Evolutionary conservation across 495 filamentous ascomycete genomes (phyloP), one percentile per base, ranked within the genome.

Genomic region (Trichocladium antarcticum): DNA sequence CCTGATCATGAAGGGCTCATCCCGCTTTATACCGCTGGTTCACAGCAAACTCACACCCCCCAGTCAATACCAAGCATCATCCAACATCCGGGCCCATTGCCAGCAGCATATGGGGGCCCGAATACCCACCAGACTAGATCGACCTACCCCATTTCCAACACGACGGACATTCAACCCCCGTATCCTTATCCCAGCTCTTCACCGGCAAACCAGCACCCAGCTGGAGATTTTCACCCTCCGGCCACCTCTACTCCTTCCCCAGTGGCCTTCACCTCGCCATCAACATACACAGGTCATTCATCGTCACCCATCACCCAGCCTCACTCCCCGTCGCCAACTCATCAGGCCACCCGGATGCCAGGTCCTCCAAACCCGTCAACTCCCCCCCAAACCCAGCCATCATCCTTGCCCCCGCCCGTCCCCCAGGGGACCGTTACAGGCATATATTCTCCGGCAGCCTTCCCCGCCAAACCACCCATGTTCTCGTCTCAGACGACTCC

Each of bases 1-100:
- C 47, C 48, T 19, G 47, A 47, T 5, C 44, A 55, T n/a, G 47
- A 55, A 51, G 53, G 47, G 0, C 45, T 54, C 11, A 44, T 54
- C 6, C 44, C 44, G n/a, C 19, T 37, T 7, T 20, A 34, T 9
- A 3, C 17, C 29, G 29, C 0, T 12, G 27, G 16, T n/a, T n/a
- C n/a, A n/a, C n/a, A n/a, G n/a, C n/a, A n/a, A n/a, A n/a, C n/a
- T n/a, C n/a, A n/a, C n/a, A n/a, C n/a, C n/a, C n/a, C n/a, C n/a
- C n/a, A n/a, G n/a, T n/a, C n/a, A n/a, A n/a, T n/a, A n/a, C n/a
- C n/a, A n/a, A n/a, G n/a, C n/a, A n/a, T n/a, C n/a, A n/a, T n/a
- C n/a, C n/a, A 29, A 29, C 27, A 29, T 29, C 27, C 27, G 36
- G 20, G 11, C 34, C 32, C 14, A 19, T 32, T n/a, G n/a, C n/a